phyloP scores from a whole-genome alignment of 805 yeast species.

The Clavispora asparagi region DNA sequence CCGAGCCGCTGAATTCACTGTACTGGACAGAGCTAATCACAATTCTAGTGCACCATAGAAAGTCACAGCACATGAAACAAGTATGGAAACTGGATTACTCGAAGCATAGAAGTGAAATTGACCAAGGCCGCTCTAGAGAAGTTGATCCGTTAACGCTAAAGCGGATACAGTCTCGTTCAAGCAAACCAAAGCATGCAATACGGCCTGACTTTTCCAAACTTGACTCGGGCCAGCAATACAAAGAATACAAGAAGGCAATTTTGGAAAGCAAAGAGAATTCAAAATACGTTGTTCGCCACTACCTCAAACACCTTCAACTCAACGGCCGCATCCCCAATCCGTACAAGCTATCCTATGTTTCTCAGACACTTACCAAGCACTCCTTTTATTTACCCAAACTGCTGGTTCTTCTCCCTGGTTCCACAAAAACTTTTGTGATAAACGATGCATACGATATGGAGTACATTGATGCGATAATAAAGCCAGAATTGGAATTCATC shows the following conservation, averaged over 20 bases:
- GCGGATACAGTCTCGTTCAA: slow-evolving; percentile 1
- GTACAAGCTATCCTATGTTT: slow-evolving; percentile 24
- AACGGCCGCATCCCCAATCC: slow-evolving; percentile 27
- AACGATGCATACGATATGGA: slow-evolving; percentile 28
- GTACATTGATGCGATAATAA: slow-evolving; percentile 26
- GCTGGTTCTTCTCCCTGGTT: slow-evolving; percentile 17
- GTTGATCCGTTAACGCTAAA: slow-evolving; percentile 8
- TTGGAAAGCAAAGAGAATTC: slow-evolving; percentile 11
- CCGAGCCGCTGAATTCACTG: slow-evolving; percentile 2
- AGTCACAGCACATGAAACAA: slow-evolving; percentile 6
- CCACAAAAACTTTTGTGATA: slow-evolving; percentile 17
- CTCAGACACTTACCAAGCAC: slow-evolving; percentile 6
- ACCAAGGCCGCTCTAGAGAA: slow-evolving; percentile 6
- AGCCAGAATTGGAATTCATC: slow-evolving; percentile 30
- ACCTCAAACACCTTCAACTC: slow-evolving; percentile 25
- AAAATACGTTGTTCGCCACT: slow-evolving; percentile 20
- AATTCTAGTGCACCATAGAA: slow-evolving; percentile 12
- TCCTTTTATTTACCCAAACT: slow-evolving; percentile 8
- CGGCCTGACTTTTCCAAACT: slow-evolving; percentile 1
- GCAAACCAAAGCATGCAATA: neutral
- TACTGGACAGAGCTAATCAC: slow-evolving; percentile 11
- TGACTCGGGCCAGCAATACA: slow-evolving; percentile 6
- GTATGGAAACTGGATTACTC: slow-evolving; percentile 17
- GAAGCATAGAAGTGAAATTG: slow-evolving; percentile 6
- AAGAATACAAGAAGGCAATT: slow-evolving; percentile 11